Conservation (phyloP, 177 flowering plant genomes). For the Vitis hybrid region DNA sequence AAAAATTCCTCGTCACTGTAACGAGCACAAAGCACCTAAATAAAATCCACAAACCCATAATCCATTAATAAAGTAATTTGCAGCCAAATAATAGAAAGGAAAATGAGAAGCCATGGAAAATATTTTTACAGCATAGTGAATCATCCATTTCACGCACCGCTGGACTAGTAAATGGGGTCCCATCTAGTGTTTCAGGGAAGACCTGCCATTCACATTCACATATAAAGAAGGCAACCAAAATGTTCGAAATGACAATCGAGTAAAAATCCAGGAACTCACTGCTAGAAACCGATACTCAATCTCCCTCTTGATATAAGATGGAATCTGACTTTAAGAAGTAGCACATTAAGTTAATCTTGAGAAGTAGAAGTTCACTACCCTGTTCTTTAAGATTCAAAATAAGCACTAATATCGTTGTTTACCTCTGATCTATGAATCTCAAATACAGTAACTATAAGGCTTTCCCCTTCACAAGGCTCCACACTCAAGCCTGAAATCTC, state of each 20-base stretch:
- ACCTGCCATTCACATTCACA: slow-evolving; percentile 41
- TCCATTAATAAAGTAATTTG: background rate
- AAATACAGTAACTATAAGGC: slow-evolving; percentile 75
- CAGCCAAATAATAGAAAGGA: background rate
- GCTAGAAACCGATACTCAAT: slow-evolving; percentile 90
- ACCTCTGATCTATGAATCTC: slow-evolving; percentile 87
- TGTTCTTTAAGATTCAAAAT: too few relatives aligned
- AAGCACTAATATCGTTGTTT: background rate
- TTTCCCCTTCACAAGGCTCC: slow-evolving; percentile 88
- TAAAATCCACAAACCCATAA: too few relatives aligned
- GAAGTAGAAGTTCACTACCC: too few relatives aligned
- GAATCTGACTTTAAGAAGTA: slow-evolving; percentile 48
- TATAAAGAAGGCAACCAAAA: background rate
- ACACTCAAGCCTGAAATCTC: slow-evolving; percentile 94
- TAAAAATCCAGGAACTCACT: slow-evolving; percentile 45
- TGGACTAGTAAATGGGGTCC: slow-evolving; percentile 43
- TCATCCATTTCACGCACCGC: slow-evolving; percentile 39
- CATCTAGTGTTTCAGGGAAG: slow-evolving; percentile 72
- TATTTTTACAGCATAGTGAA: background rate
- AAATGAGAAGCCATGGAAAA: background rate
- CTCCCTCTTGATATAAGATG: slow-evolving; percentile 79
- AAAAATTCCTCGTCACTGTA: slow-evolving; percentile 88
- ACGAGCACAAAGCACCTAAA: slow-evolving; percentile 84
- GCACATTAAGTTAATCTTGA: background rate
- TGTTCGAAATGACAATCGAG: background rate